Base-by-base conservation (phyloP, 2,329 filamentous ascomycete species). In the Calonectria leucothoes region DNA sequence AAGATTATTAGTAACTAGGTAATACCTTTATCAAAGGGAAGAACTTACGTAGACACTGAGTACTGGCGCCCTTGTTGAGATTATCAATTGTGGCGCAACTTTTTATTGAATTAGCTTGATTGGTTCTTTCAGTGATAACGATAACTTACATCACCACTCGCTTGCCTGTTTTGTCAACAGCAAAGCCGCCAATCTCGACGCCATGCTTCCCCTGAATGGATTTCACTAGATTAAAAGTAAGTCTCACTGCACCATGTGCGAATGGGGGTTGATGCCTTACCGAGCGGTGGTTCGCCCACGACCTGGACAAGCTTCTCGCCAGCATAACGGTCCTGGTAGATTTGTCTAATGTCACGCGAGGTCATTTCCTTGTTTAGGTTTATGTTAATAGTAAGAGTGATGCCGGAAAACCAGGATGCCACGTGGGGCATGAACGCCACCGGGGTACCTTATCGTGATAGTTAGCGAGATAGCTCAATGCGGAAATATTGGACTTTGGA, bases 331-430 rank as follows among this genome's bases (percentile, higher is more conserved):
- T 98, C 96, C 86, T 98, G 96, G 89, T 98, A 99, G 72, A 98
- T 88, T 82, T 98, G 95, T 75, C 97, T 92, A 79, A 99, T 95
- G 83, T 98, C 96, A 66, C 97, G 93, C 51, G 94, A 96, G 3
- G 92, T 94, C 94, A 98, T 97, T 74, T 91, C 90, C 85, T 96
- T 90, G 82, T 93, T 93, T 11, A 99, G 89, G 15, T 96, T 96
- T 64, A 98, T 94, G 82, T 92, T 95, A 84, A 98, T 96, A 48
- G 95, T 96, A 85, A 96, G 94, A 82, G 95, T 93, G 79, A 98
- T 98, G 76, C 96, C 96, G 82, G 97, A 94, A 91, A 98, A 98
- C 96, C 95, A 98, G 17, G 94, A 92, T n/a, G 95, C 95, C 29
- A 98, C 96, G 84, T 98, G 97, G 8, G 97, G 97, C 71, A 97